Evolutionary conservation across 306 rosid species (phyloP).

Genomic region (Cyamopsis tetragonoloba): DNA sequence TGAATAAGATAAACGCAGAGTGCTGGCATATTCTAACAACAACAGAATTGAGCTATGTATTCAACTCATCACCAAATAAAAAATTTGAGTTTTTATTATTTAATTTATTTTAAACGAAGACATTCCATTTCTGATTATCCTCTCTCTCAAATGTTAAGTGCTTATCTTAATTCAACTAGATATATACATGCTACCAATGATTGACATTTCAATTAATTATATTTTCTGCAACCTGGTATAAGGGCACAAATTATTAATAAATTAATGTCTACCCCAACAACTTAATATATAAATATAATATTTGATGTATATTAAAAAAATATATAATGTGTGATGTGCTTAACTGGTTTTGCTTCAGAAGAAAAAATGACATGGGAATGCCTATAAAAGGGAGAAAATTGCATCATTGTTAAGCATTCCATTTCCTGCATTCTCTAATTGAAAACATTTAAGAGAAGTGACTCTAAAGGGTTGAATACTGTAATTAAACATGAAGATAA

Average conservation of each 20-base stretch:
- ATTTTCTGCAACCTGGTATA: background rate
- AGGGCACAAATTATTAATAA: background rate
- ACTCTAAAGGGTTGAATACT: background rate
- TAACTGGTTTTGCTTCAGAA: background rate
- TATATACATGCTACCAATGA: background rate
- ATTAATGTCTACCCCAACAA: background rate
- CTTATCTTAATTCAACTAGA: constrained; percentile 1
- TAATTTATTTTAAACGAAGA: background rate
- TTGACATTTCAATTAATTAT: background rate
- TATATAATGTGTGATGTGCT: constrained; percentile 22
- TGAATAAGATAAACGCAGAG: background rate
- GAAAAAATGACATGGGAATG: background rate
- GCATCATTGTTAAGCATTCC: background rate
- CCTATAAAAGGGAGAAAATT: constrained; percentile 16
- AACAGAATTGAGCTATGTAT: too few relatives aligned
- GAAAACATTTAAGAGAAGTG: background rate
- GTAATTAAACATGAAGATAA: constrained; percentile 32
- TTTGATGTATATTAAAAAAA: too few relatives aligned
- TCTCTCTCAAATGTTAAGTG: background rate
- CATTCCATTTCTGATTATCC: background rate
- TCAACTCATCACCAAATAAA: too few relatives aligned
- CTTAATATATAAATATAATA: background rate
- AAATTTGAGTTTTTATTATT: background rate
- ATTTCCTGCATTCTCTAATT: background rate
- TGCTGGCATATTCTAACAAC: background rate